Evolutionary conservation across 164 flowering plant species (phyloP), one percentile per base, ranked within the genome.

Genomic region (Liquidambar formosana): DNA sequence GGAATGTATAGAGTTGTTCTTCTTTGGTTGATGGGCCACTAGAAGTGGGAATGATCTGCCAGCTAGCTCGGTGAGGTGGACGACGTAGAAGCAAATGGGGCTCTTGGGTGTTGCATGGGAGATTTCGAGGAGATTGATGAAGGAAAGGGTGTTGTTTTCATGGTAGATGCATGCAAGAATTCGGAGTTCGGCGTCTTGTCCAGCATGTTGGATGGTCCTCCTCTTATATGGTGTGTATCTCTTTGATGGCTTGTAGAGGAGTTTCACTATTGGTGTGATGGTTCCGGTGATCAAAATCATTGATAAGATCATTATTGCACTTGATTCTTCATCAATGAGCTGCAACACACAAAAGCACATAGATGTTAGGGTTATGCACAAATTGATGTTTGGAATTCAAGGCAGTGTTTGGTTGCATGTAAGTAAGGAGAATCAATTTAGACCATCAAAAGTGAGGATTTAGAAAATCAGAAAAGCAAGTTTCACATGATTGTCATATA

Each of bases 301-400:
- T 33, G 41, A 33, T 33, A 33, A 2, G 2, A 33, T 33, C 41
- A 74, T 1, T 23, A 72, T 43, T 0, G 62, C 16, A 49, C 49
- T 72, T 53, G 70, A 48, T 65, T 76, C 56, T 10, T 47, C 27
- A 14, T 63, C 44, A 1, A 76, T 26, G 0, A 68, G 43, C 79
- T 76, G 75, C 57, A 69, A 15, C 19, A 38, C 10, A 51, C 23
- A 61, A 19, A 10, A 22, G 47, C 22, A 45, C 16, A 14, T 22
- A 5, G 13, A 62, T 46, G 21, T 22, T 13, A 26, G 9, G 23
- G 9, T 44, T 59, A 21, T 3, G 19, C 52, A 65, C 41, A 38
- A 38, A 4, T 1, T 45, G n/a, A 22, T 33, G 41, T 33, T 2
- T 33, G 41, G 52, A 5, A 56, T 23, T 64, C 0, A 14, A 21